phyloP scores from a whole-genome alignment of 768 basidiomycete genomes.

The Suillus ampliporus region DNA sequence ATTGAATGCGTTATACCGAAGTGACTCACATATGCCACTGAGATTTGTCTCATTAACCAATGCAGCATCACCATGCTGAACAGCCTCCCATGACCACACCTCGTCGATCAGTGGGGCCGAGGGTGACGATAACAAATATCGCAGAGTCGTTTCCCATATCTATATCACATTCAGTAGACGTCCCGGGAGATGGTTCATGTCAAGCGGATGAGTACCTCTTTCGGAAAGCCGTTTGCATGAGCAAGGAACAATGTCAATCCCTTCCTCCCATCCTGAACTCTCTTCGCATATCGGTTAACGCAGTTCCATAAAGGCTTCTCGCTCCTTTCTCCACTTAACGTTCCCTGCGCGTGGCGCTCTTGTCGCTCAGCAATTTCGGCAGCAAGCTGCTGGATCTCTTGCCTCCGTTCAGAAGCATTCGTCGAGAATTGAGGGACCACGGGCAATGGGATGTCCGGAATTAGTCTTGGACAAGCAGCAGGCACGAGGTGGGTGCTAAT shows the following conservation, averaged over 20 bases:
- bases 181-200: neutral
- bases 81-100: slow-evolving; percentile 84
- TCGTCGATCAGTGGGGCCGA: slow-evolving; percentile 59
- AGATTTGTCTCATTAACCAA: slow-evolving; percentile 65
- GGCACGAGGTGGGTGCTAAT: slow-evolving; percentile 38
- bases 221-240: slow-evolving; percentile 89
- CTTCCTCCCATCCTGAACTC: slow-evolving; percentile 13
- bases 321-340: slow-evolving; percentile 21
- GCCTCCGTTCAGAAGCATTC: slow-evolving; percentile 16
- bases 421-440: slow-evolving; percentile 21
- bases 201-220: slow-evolving; percentile 59
- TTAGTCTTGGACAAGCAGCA: slow-evolving; percentile 31
- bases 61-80: slow-evolving; percentile 86
- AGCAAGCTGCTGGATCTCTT: slow-evolving; percentile 15
- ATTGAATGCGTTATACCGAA: neutral
- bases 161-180: slow-evolving; percentile 33
- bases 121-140: slow-evolving; percentile 51
- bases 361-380: slow-evolving; percentile 27
- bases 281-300: slow-evolving; percentile 69
- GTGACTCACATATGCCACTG: slow-evolving; percentile 61
- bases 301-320: slow-evolving; percentile 65
- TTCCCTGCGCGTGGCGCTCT: slow-evolving; percentile 19
- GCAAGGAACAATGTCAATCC: slow-evolving; percentile 76
- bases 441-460: slow-evolving; percentile 30
- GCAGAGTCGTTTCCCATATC: slow-evolving; percentile 81